Conservation (phyloP, 2,329 filamentous ascomycete genomes). For the Phialophora chinensis region DNA sequence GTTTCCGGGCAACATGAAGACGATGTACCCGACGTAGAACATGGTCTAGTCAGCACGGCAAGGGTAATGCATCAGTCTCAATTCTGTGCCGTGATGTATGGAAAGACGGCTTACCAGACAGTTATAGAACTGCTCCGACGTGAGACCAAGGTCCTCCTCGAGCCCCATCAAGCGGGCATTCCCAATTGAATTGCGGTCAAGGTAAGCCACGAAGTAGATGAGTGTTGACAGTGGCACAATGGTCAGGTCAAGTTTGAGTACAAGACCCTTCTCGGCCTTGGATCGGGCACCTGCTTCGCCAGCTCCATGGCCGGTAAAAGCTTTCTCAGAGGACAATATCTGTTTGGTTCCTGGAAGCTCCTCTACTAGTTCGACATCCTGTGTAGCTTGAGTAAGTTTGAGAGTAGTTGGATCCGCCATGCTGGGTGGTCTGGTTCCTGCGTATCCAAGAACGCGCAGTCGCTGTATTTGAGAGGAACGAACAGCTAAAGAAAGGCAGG, state of each 20-base stretch:
- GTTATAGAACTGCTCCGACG: conserved; percentile 12
- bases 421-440: not conserved
- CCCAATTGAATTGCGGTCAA: conserved; percentile 15
- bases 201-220: conserved; percentile 18
- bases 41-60: conserved; percentile 4
- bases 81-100: no score
- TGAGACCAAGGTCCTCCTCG: conserved; percentile 7
- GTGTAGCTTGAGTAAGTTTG: not conserved
- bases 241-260: conserved; percentile 8
- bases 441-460: no score
- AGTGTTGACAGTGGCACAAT: conserved; percentile 1
- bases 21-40: conserved; percentile 12
- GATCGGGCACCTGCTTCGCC: not conserved
- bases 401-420: not conserved
- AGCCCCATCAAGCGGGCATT: conserved; percentile 17
- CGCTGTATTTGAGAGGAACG: no score
- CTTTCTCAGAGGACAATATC: conserved; percentile 1
- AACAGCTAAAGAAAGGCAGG: no score
- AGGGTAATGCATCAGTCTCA: not conserved
- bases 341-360: not conserved
- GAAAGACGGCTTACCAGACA: not conserved
- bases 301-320: not conserved
- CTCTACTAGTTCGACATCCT: not conserved
- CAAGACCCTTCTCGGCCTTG: conserved; percentile 6
- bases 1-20: conserved; percentile 15